Evolutionary conservation across 2,329 filamentous ascomycete genomes (phyloP).

Genomic region (Paecilomyces sp.): DNA sequence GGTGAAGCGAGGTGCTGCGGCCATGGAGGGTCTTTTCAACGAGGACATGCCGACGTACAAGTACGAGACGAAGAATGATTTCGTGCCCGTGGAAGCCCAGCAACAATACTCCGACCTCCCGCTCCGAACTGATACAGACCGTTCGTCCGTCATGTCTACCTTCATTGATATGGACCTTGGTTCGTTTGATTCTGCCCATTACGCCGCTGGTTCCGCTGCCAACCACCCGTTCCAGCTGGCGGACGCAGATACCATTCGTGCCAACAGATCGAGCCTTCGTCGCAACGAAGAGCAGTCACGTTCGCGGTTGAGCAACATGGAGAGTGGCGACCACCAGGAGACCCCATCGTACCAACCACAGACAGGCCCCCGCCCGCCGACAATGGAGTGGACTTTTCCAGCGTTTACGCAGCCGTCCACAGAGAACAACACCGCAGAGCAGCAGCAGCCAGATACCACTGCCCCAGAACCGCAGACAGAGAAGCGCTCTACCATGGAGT

Average conservation of each 20-base stretch:
- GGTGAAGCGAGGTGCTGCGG: constrained; percentile 49
- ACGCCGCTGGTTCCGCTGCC: constrained; percentile 46
- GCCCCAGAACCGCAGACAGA: constrained; percentile 6
- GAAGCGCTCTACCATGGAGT: constrained; percentile 42
- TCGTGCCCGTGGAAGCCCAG: constrained; percentile 36
- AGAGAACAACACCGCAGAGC: constrained; percentile 11
- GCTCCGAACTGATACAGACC: constrained; percentile 38
- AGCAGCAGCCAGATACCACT: neutral
- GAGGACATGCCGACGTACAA: constrained; percentile 50
- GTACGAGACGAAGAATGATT: constrained; percentile 48
- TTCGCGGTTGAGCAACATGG: constrained; percentile 21
- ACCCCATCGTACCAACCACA: constrained; percentile 21
- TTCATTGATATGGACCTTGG: constrained; percentile 53
- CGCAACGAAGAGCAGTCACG: constrained; percentile 27
- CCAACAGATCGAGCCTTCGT: constrained; percentile 46
- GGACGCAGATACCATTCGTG: constrained; percentile 49
- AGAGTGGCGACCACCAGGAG: constrained; percentile 17
- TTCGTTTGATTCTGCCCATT: constrained; percentile 41
- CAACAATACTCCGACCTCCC: constrained; percentile 49
- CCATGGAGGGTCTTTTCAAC: constrained; percentile 53
- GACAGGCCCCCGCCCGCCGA: constrained; percentile 35
- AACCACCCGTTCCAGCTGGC: constrained; percentile 46
- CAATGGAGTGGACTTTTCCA: constrained; percentile 43
- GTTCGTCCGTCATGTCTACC: constrained; percentile 41
- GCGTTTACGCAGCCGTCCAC: constrained; percentile 17